These are phyloP conservation scores for Solanum acaule DNA, from an alignment of 257 asterid genomes.

Conservation along the genomic window DNA sequence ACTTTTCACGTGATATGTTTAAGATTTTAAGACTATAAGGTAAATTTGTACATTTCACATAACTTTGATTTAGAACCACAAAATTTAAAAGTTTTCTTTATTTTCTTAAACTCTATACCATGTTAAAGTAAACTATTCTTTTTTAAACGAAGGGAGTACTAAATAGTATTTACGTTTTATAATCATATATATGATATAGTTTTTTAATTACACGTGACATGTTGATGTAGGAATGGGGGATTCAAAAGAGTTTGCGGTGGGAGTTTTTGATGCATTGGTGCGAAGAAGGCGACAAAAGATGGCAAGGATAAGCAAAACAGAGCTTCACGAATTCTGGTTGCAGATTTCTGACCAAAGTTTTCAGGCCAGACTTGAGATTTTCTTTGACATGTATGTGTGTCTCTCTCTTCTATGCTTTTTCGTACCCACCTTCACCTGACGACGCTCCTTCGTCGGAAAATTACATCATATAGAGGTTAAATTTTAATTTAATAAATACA, in stretches of 20 bases:
- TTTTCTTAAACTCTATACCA: too few relatives aligned
- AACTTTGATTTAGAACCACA: too few relatives aligned
- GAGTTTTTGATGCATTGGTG: conserved; percentile 47
- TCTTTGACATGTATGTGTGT: conserved; percentile 67
- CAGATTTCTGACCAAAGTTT: conserved; percentile 80
- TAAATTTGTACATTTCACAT: too few relatives aligned
- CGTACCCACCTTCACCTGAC: too few relatives aligned
- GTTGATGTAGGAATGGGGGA: conserved; percentile 70
- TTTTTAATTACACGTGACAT: neutral
- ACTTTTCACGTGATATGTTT: too few relatives aligned
- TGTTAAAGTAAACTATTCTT: too few relatives aligned
- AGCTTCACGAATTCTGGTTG: conserved; percentile 74
- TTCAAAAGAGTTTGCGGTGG: conserved; percentile 79
- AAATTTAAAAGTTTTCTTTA: too few relatives aligned
- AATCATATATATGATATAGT: neutral
- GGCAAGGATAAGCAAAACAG: conserved; percentile 52
- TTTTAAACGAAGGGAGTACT: too few relatives aligned
- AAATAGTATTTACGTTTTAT: neutral
- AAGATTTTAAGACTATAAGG: too few relatives aligned
- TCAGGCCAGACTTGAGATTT: conserved; percentile 86
- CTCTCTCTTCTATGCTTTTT: neutral
- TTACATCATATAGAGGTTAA: too few relatives aligned
- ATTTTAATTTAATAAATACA: too few relatives aligned
- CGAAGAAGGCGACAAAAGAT: conserved; percentile 57
- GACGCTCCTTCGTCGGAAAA: neutral